Evolutionary conservation across 768 basidiomycete species (phyloP).

Genomic region (Leccinellum luteum): DNA sequence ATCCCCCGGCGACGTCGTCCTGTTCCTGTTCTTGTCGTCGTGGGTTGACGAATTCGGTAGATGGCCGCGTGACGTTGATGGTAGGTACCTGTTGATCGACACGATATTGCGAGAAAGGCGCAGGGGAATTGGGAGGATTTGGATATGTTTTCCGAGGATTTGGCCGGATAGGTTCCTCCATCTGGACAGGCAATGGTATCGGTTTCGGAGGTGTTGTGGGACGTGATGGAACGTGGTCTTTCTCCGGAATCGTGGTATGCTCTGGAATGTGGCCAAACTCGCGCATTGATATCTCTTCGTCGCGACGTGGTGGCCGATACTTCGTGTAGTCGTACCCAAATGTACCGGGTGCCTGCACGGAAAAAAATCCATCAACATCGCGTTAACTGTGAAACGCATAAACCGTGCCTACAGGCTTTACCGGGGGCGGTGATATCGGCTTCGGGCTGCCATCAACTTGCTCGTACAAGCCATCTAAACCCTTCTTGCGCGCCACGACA

Average conservation of each 20-base stretch:
- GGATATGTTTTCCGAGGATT: constrained; percentile 14
- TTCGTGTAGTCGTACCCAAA: constrained; percentile 78
- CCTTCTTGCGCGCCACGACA: constrained; percentile 80
- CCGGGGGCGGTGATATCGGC: constrained; percentile 39
- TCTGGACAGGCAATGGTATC: constrained; percentile 26
- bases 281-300: constrained; percentile 56
- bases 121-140: constrained; percentile 48
- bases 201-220: constrained; percentile 7
- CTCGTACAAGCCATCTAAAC: constrained; percentile 68
- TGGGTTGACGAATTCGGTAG: constrained; percentile 27
- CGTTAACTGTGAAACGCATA: neutral
- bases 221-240: neutral
- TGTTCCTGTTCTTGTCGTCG: constrained; percentile 30
- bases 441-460: constrained; percentile 66
- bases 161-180: constrained; percentile 28
- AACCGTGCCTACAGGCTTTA: constrained; percentile 55
- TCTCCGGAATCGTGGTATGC: constrained; percentile 17
- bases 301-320: constrained; percentile 49
- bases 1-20: constrained; percentile 52
- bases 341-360: constrained; percentile 69
- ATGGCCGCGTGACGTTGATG: constrained; percentile 31
- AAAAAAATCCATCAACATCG: constrained; percentile 4
- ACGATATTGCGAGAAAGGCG: constrained; percentile 63
- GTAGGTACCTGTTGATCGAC: constrained; percentile 28
- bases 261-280: constrained; percentile 55